These are phyloP conservation scores for Amoeboaphelidium protococcarum DNA, from an alignment of 371 early-diverging fungal species.

Conservation along the genomic window DNA sequence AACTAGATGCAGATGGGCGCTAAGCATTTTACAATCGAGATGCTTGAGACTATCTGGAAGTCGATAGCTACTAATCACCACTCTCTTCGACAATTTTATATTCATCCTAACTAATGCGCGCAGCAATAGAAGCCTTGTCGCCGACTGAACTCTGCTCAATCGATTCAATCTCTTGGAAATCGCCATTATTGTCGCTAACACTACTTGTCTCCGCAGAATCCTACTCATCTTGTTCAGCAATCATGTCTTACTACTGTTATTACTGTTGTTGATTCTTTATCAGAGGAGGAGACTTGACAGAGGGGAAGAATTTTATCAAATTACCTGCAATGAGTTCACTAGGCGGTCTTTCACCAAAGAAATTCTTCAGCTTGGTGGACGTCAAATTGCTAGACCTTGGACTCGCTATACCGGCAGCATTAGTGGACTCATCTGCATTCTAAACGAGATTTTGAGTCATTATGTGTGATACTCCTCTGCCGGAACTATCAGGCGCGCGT, in stretches of 20 bases:
- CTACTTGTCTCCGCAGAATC: neutral
- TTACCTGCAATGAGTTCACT: constrained; percentile 65
- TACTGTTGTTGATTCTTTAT: too few species aligned
- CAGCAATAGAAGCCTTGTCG: neutral
- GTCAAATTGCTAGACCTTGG: too few species aligned
- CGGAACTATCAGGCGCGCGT: too few species aligned
- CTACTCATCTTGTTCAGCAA: neutral
- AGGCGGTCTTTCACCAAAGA: constrained; percentile 81
- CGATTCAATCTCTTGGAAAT: neutral
- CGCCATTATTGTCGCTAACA: neutral
- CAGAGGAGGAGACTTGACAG: constrained; percentile 9
- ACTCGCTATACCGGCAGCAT: too few species aligned
- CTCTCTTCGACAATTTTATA: neutral
- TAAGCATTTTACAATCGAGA: neutral
- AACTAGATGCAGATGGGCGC: neutral
- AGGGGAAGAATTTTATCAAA: constrained; percentile 64
- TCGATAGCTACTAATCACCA: neutral
- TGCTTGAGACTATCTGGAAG: neutral
- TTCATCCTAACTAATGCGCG: neutral
- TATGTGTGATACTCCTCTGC: too few species aligned
- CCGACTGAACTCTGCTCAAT: neutral
- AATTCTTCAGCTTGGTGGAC: constrained; percentile 12
- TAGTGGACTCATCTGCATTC: too few species aligned
- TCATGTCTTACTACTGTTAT: neutral
- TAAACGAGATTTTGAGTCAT: too few species aligned